Base-by-base conservation (phyloP, 73 alveolate species). In the Stentor coeruleus region DNA sequence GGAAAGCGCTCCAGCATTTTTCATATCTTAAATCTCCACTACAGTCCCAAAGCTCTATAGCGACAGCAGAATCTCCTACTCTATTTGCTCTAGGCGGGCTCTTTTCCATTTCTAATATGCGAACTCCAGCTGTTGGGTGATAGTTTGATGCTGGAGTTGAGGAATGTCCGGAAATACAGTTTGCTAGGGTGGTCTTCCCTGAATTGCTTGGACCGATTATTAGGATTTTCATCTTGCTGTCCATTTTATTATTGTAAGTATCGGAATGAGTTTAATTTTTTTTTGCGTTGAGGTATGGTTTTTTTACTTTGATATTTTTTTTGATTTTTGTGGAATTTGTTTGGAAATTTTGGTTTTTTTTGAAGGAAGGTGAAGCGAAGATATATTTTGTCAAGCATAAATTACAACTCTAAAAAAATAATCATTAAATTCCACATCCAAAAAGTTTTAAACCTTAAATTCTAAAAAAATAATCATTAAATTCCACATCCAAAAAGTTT, bases 101-200 rank as follows among this genome's bases (percentile, higher is more conserved):
- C 66, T 38, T 75, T 75, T 75, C 83, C 58, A 75, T 15, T 75
- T 75, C 83, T n/a, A 75, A 38, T 37, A 75, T 75, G 6, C 83
- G 83, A n/a, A 75, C 83, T 20, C 74, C 83, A 0, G 59, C n/a
- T 20, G 83, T 75, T 1, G 83, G 83, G 3, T 40, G 59, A 33
- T 75, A 75, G 38, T 26, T n/a, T 39, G 26, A 28, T 20, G 79
- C n/a, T 28, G 79, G 79, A 15, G 83, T 39, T 75, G 26, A 35
- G 33, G 59, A 37, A n/a, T 39, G 59, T 20, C 72, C 83, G 0
- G 83, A 14, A 37, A 75, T 40, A 6, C 33, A 38, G 72, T 75
- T 75, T 14, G 83, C 33, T 20, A 75, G 15, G 6, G 59, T n/a
- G 0, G 83, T 39, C 39, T 75, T 75, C 59, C 83, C 83, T 14